A percentile compares a stretch with the other conserved stretches of the same genome.
Evolutionary conservation across 2,329 filamentous ascomycete genomes (phyloP).

Genomic region (Paecilomyces fulvus): DNA sequence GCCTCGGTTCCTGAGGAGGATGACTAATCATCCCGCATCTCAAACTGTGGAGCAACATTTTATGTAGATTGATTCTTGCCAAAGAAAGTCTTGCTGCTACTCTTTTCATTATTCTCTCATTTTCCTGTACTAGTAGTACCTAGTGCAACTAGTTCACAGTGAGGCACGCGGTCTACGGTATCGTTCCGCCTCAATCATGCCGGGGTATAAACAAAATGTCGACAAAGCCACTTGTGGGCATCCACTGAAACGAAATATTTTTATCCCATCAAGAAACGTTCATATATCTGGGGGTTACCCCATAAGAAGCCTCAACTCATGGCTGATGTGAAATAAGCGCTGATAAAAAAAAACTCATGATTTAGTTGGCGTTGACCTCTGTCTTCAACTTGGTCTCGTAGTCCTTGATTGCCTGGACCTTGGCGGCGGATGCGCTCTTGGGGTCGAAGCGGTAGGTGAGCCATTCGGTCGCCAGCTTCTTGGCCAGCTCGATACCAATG

Average conservation of each 20-base stretch:
- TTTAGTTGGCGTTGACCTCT: not conserved
- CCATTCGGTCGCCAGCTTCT: conserved; percentile 72
- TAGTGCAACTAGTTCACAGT: no score
- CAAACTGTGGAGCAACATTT: no score
- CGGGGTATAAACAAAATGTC: not conserved
- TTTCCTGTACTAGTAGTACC: no score
- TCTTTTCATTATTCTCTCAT: no score
- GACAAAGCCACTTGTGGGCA: not conserved
- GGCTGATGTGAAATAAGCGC: not conserved
- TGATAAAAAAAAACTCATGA: not conserved
- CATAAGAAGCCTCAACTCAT: not conserved
- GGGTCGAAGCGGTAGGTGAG: conserved; percentile 73
- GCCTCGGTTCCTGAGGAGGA: not conserved
- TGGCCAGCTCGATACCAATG: conserved; percentile 69
- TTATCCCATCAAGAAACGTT: no score
- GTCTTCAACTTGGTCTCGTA: conserved; percentile 30
- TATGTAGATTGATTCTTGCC: no score
- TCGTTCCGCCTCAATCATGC: not conserved
- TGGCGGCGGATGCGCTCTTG: conserved; percentile 54
- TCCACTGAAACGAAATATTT: not conserved
- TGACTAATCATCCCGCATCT: not conserved
- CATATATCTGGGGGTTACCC: not conserved
- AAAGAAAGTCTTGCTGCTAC: no score
- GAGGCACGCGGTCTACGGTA: not conserved
- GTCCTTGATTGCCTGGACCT: conserved; percentile 42